Percentiles rank a stretch among this genome's conserved stretches.
phyloP scores from a whole-genome alignment of 306 rosid genomes.

The Parietaria judaica region DNA sequence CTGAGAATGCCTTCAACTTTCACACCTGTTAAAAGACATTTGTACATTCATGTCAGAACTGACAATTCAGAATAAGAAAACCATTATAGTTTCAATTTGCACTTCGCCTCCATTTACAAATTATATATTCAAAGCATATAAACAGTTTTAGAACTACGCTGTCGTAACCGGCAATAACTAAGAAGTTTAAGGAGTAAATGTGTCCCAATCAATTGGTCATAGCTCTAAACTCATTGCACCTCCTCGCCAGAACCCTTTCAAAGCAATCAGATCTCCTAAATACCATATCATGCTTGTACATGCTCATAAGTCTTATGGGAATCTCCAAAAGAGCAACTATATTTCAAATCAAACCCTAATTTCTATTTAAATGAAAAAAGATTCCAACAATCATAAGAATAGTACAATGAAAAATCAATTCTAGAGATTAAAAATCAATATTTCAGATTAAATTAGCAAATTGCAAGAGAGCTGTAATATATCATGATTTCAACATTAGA shows the following conservation, averaged over 20 bases:
- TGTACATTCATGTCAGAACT: slow-evolving; percentile 1
- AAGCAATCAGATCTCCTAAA: background rate
- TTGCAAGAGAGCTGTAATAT: too few species aligned
- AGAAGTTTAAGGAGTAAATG: background rate
- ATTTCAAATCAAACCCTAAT: background rate
- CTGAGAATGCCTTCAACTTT: slow-evolving; percentile 89
- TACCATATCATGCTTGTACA: background rate
- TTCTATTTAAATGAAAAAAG: background rate
- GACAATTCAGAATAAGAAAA: background rate
- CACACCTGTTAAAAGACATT: slow-evolving; percentile 40
- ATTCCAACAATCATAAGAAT: background rate
- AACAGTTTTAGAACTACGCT: background rate
- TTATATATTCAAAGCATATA: background rate
- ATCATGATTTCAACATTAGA: too few species aligned
- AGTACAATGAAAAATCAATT: background rate
- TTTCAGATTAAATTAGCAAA: too few species aligned
- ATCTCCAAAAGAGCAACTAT: background rate
- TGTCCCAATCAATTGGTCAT: background rate
- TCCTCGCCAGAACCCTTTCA: background rate
- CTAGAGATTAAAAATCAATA: too few species aligned
- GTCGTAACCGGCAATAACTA: background rate
- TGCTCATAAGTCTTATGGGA: background rate
- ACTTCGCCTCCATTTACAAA: background rate
- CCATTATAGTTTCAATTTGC: background rate
- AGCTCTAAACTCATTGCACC: background rate